A percentile compares a stretch with the other conserved stretches of the same genome.
Evolutionary conservation across 148 eudicot species (phyloP).

Genomic region (Fagopyrum esculentum): DNA sequence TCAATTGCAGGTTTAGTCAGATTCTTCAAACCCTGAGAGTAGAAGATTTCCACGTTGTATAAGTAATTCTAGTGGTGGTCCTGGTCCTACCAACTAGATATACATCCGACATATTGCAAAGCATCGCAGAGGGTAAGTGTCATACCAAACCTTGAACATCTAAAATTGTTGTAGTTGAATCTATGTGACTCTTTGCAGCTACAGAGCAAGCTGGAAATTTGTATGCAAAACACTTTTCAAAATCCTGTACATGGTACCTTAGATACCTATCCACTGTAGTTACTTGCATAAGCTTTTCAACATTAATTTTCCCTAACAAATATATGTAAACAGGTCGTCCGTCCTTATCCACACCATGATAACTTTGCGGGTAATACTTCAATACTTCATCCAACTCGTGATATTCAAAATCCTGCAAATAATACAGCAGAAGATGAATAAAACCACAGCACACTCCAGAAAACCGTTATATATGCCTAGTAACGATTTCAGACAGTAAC

Average conservation of each 20-base stretch:
- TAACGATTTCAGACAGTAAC: background rate
- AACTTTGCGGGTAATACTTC: constrained; percentile 66
- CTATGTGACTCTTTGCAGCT: constrained; percentile 69
- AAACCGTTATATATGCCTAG: background rate
- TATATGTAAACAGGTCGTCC: constrained; percentile 84
- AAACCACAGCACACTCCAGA: background rate
- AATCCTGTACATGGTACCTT: constrained; percentile 72
- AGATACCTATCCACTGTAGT: constrained; percentile 73
- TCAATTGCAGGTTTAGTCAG: constrained; percentile 66
- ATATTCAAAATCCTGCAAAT: constrained; percentile 61
- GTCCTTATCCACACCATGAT: constrained; percentile 87
- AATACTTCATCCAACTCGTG: constrained; percentile 62
- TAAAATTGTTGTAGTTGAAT: constrained; percentile 72
- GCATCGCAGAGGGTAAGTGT: constrained; percentile 2
- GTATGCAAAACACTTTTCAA: constrained; percentile 51
- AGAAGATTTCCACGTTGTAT: background rate
- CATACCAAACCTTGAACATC: constrained; percentile 93
- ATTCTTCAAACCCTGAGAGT: constrained; percentile 63
- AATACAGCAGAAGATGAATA: background rate
- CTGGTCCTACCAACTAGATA: background rate
- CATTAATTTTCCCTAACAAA: constrained; percentile 65
- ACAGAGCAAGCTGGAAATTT: constrained; percentile 90
- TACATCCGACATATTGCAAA: background rate
- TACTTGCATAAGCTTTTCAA: constrained; percentile 65
- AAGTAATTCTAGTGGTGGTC: background rate